These are phyloP conservation scores for Orbilia javanica DNA, from an alignment of 2,329 filamentous ascomycete species.

Conservation along the genomic window DNA sequence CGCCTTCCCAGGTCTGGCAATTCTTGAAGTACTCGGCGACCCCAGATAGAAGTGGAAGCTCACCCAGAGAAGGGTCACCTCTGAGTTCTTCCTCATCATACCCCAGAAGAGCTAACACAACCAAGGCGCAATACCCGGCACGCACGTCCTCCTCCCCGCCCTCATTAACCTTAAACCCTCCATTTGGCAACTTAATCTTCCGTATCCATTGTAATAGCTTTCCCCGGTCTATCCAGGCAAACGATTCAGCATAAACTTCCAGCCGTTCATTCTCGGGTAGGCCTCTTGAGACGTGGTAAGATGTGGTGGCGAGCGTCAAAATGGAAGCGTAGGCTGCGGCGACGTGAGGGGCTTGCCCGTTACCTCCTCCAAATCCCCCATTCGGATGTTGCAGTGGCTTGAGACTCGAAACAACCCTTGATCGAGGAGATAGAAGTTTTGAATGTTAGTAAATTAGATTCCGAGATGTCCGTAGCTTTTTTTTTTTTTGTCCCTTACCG, in stretches of 20 bases:
- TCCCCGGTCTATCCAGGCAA: constrained; percentile 75
- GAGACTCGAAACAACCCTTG: constrained; percentile 78
- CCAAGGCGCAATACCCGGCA: constrained; percentile 91
- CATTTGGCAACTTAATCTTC: constrained; percentile 84
- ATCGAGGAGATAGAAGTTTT: not conserved
- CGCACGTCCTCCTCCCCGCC: constrained; percentile 94
- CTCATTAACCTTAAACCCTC: constrained; percentile 87
- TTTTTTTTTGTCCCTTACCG: constrained; percentile 66
- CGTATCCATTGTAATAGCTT: constrained; percentile 93
- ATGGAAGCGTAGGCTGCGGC: constrained; percentile 89
- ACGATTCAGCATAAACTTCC: constrained; percentile 67
- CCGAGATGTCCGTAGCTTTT: not conserved
- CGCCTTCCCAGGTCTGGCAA: constrained; percentile 91
- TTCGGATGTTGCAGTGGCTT: constrained; percentile 82
- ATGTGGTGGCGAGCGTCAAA: constrained; percentile 76
- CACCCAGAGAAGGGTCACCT: constrained; percentile 30
- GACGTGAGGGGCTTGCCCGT: constrained; percentile 88
- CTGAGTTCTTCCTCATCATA: constrained; percentile 42
- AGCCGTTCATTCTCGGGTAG: constrained; percentile 72
- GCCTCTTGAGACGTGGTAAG: constrained; percentile 36
- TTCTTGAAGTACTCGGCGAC: constrained; percentile 64
- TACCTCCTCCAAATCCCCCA: constrained; percentile 94
- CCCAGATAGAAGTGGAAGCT: constrained; percentile 53
- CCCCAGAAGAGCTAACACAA: constrained; percentile 81
- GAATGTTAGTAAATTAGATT: constrained; percentile 55